Base-by-base conservation (phyloP, 345 rosid genomes). In the Euphorbia tirucalli region DNA sequence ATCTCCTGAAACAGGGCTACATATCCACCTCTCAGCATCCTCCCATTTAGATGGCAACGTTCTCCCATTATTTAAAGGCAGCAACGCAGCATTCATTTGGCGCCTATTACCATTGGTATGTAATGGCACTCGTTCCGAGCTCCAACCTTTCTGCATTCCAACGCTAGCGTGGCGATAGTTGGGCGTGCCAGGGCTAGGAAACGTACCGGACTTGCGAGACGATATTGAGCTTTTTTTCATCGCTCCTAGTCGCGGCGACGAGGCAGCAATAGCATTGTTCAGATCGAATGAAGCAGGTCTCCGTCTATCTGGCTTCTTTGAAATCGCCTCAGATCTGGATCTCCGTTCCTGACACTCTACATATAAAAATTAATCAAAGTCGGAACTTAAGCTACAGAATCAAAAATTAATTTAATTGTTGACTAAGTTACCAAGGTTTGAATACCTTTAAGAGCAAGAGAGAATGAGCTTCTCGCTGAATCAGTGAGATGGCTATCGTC, bases 1-100 rank as follows among this genome's bases (percentile, higher is more conserved):
- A 72, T 90, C 97, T 24, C 87, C 89, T 7, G 90, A 82, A 70
- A 92, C 86, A 21, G 99, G 99, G 84, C 99, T 95, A 54, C 87
- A 76, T 71, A 95, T 95, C 99, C 99, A 95, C 82, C 99, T 86
- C 90, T 95, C 99, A 4, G 99, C 99, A 76, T 95, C 99, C 83
- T 95, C 99, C 99, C 99, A 95, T 56, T 95, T 95, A 0, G 97
- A 95, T 44, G 99, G 99, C 80, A 95, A 81, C 14, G 93, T 84
- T 82, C 88, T 87, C 54, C 96, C 97, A 67, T 87, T 90, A 79
- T 84, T 87, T 28, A 81, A 77, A 64, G 96, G 91, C 74, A 86
- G 78, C 56, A 89, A 66, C 9, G 84, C 83, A 63, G 83, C 85
- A 69, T 83, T 80, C 19, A 64, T 75, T 54, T 86, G 90, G 65